Conservation (phyloP, 345 rosid genomes). For the Eucalyptus decipiens region DNA sequence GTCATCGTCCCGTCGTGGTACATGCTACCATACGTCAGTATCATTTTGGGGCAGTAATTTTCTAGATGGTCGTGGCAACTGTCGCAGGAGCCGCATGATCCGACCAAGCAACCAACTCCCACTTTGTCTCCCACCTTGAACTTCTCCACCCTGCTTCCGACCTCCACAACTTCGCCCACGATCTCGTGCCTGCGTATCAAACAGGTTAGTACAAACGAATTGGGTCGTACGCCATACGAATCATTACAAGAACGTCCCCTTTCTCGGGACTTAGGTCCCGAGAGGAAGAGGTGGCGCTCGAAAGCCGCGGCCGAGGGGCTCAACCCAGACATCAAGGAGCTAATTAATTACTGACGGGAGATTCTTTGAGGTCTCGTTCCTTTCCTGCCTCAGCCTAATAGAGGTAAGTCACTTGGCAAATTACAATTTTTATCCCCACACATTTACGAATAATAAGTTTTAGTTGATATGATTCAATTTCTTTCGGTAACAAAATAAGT, state of each 20-base stretch:
- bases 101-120: constrained; percentile 42
- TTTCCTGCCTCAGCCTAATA: not conserved
- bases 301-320: not conserved
- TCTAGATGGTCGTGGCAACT: constrained; percentile 29
- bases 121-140: constrained; percentile 32
- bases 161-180: constrained; percentile 47
- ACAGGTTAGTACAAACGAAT: too few relatives aligned
- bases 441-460: too few relatives aligned
- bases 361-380: not conserved
- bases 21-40: constrained; percentile 5
- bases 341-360: not conserved
- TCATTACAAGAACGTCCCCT: not conserved
- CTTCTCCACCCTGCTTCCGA: constrained; percentile 33
- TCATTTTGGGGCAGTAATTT: constrained; percentile 35
- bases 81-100: constrained; percentile 40
- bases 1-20: constrained; percentile 23
- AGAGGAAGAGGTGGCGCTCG: not conserved
- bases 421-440: too few relatives aligned
- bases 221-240: not conserved
- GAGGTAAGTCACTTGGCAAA: not conserved
- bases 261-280: not conserved
- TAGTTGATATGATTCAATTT: too few relatives aligned
- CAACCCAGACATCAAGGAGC: not conserved
- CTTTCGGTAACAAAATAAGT: not conserved
- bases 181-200: constrained; percentile 40